phyloP scores from a whole-genome alignment of 352 stramenopile genomes.

The Elongisporangium anandrum region DNA sequence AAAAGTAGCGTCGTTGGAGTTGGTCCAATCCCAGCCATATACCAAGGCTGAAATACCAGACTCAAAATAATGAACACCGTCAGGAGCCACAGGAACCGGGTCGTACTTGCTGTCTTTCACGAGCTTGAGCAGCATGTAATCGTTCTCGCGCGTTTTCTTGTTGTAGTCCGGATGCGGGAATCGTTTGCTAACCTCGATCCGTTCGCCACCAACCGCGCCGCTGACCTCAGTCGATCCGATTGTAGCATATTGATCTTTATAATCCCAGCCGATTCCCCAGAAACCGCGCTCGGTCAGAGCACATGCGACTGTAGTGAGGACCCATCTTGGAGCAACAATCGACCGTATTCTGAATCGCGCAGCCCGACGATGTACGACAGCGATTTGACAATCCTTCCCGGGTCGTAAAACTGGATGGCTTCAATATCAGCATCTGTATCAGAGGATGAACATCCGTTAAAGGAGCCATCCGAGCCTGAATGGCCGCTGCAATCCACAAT shows the following conservation, averaged over 20 bases:
- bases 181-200: conserved; percentile 13
- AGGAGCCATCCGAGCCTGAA: neutral
- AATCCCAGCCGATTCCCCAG: neutral
- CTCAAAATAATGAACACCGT: neutral
- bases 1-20: neutral
- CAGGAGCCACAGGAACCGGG: neutral
- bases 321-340: neutral
- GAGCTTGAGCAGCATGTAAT: conserved; percentile 22
- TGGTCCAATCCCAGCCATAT: neutral
- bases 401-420: neutral
- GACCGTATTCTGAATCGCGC: neutral
- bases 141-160: conserved; percentile 22
- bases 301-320: neutral
- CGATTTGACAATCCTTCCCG: neutral
- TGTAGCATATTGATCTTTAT: conserved; percentile 3
- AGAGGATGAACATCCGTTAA: neutral
- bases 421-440: neutral
- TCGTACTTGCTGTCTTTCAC: neutral
- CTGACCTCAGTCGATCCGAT: conserved; percentile 22
- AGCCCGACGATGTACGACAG: neutral
- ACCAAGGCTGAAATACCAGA: neutral
- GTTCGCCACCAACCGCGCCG: conserved; percentile 6
- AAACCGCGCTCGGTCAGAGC: neutral
- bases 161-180: conserved; percentile 23
- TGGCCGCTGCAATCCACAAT: neutral